Base-by-base conservation (phyloP, 305 asterid species). In the Fraxinus sp. region DNA sequence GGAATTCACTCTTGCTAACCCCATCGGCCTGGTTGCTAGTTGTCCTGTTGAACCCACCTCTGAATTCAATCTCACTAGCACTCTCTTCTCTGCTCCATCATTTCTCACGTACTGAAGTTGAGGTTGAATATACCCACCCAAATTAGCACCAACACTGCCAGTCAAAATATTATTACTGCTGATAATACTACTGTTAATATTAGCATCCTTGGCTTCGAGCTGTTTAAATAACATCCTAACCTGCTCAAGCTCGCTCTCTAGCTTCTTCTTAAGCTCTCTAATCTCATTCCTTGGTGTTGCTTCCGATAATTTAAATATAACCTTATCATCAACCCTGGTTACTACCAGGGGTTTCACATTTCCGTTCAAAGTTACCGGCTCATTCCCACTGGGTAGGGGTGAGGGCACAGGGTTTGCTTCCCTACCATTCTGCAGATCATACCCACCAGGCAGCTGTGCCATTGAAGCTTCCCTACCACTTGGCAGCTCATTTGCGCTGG, bases 191-290 rank as follows among this genome's bases (percentile, higher is more conserved):
- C 70, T 72, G 81, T 81, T 85, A 85, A 79, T 76, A 83, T 77
- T 88, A 85, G 80, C 73, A 85, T 81, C 95, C 86, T 89, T 94
- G n/a, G 91, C 85, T 68, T 91, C 91, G 18, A 94, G 82, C 91
- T 86, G 88, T 80, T 80, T 78, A 78, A 76, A 52, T 80, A 85
- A 41, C 83, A 78, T 83, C 89, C 94, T 88, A 82, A 95, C 92
- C 86, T 81, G 91, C 81, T 85, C 94, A 37, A 92, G 95, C 82
- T 94, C 93, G 8, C 44, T 76, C 88, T 89, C 91, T 39, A 95
- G 85, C 86, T 84, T 87, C 85, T 82, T 78, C 87, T 79, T 88
- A 84, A 95, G 92, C 70, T 87, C 92, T 84, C 75, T 76, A 82
- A 91, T 85, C 78, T 90, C 97, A 82, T 84, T 83, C 80, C 82